These are phyloP conservation scores for Clonostachys rosea DNA, from an alignment of 2,329 filamentous ascomycete species.

Conservation along the genomic window DNA sequence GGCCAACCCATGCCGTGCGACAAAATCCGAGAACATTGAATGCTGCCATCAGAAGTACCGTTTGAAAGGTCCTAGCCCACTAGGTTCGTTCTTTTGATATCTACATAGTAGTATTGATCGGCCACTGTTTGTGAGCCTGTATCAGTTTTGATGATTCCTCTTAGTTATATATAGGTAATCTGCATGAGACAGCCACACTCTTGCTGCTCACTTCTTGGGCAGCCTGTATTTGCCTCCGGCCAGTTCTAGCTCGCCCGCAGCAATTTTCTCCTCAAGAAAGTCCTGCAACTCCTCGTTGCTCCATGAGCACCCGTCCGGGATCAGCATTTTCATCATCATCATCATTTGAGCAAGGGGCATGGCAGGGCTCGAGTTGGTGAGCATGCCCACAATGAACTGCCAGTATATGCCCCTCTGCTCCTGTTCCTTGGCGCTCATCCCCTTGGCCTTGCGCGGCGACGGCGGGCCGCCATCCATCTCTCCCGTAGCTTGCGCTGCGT, in stretches of 20 bases:
- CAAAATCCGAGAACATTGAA: too few species aligned
- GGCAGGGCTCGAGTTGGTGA: constrained; percentile 78
- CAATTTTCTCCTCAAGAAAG: constrained; percentile 76
- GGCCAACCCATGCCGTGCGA: too few species aligned
- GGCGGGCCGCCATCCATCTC: constrained; percentile 18
- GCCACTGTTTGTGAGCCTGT: too few species aligned
- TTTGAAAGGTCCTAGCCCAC: too few species aligned
- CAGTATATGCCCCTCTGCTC: constrained; percentile 67
- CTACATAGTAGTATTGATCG: too few species aligned
- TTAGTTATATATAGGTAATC: too few species aligned
- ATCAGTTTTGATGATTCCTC: too few species aligned
- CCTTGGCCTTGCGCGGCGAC: constrained; percentile 45
- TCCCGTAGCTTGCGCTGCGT: constrained; percentile 12
- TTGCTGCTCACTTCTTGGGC: constrained; percentile 45
- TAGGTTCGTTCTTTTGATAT: too few species aligned
- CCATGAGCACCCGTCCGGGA: constrained; percentile 84
- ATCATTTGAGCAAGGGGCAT: constrained; percentile 79
- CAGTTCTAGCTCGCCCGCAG: constrained; percentile 64
- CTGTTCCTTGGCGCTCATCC: constrained; percentile 60
- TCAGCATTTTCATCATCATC: constrained; percentile 93
- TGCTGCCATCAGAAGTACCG: too few species aligned
- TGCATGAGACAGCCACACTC: too few species aligned
- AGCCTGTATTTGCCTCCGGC: constrained; percentile 67
- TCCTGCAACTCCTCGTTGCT: constrained; percentile 82
- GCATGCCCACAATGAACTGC: constrained; percentile 91